Conservation (phyloP, 805 yeast species). For the Zygoascus flipseniorum region DNA sequence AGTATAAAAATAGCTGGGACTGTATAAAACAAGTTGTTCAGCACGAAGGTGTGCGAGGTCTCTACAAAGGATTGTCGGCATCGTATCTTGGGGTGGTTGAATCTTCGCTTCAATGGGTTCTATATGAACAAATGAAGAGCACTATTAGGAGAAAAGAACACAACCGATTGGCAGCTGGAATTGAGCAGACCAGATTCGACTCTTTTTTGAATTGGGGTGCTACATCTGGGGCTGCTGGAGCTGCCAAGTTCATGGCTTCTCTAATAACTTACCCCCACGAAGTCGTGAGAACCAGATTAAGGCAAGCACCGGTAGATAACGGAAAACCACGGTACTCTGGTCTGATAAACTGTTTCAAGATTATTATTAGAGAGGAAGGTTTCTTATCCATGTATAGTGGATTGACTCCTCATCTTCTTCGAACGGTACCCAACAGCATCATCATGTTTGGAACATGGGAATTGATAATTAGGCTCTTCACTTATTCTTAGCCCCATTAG, state of each 20-base stretch:
- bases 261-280: conserved; percentile 94
- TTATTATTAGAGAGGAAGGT: conserved; percentile 90
- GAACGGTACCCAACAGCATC: conserved; percentile 96
- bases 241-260: conserved; percentile 90
- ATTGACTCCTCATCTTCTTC: conserved; percentile 87
- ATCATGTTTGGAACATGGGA: conserved; percentile 99
- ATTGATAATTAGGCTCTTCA: conserved; percentile 34
- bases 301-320: conserved; percentile 83
- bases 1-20: conserved; percentile 78
- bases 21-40: conserved; percentile 62
- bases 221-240: conserved; percentile 95
- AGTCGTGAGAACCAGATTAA: conserved; percentile 87
- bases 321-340: conserved; percentile 88
- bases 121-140: conserved; percentile 88
- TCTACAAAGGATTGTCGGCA: conserved; percentile 89
- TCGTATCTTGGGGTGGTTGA: conserved; percentile 91
- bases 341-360: conserved; percentile 72
- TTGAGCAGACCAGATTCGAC: conserved; percentile 40
- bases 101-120: conserved; percentile 91
- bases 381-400: conserved; percentile 93
- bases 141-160: conserved; percentile 48
- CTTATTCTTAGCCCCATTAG: neutral
- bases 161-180: conserved; percentile 31
- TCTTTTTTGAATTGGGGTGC: conserved; percentile 84
- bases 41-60: conserved; percentile 70